Base-by-base conservation (phyloP, 306 rosid genomes). In the Herpetospermum pedunculosum region DNA sequence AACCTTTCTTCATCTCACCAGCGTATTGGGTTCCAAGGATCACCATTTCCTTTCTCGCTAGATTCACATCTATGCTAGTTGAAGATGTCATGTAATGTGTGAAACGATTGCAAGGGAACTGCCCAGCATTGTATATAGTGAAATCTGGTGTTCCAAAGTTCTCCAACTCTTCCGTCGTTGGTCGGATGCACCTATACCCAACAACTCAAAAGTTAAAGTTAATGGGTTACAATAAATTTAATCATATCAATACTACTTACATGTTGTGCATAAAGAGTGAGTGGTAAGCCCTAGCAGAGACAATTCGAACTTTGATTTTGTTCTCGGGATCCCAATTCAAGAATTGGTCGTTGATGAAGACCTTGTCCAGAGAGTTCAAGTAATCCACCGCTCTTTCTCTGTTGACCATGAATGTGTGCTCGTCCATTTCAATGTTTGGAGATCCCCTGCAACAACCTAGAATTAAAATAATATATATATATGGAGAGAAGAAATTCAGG, bases 21-120 rank as follows among this genome's bases (percentile, higher is more conserved):
- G 98, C 96, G 34, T 92, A 92, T 48, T 90, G 96, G 2, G 98
- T 92, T 81, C 98, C 96, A 78, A 92, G 95, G 85, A 92, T 92
- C 78, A 92, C 95, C 98, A 92, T 92, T 81, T 92, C 98, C 79
- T 80, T 85, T 82, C 98, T 82, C 59, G 81, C 86, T 76, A 92
- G 88, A 80, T 88, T 92, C 63, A 92, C 80, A 77, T 92, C 98
- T 75, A 92, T 63, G 85, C 96, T 90, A 50, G 98, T 92, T 9
- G 98, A 92, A 78, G 98, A 92, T 70, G 98, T 90, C 98, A 92
- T 92, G 89, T 85, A 87, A 84, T 87, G 96, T 2, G 98, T 92
- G 67, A 85, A 92, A 75, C 98, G 96, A 46, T 92, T 92, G 83
- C 98, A 92, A 1, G 96, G 96, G 81, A 92, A 92, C 81, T 87